phyloP scores from a whole-genome alignment of 768 basidiomycete species.

The Kwoniella bestiolae region DNA sequence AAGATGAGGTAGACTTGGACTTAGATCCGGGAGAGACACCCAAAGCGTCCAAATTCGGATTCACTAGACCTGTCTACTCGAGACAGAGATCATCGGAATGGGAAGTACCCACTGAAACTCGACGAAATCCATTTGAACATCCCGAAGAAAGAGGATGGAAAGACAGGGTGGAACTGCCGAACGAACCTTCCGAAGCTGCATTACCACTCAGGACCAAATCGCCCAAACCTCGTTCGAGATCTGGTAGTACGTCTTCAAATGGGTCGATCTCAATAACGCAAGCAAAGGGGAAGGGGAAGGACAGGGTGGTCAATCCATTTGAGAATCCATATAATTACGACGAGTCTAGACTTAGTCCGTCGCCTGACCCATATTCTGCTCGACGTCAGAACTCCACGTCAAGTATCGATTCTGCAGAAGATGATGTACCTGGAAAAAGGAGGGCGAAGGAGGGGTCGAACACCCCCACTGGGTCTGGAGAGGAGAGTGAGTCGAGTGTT shows the following conservation, averaged over 20 bases:
- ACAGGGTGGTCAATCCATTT: conserved; percentile 8
- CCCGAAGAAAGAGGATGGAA: not conserved
- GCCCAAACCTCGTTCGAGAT: not conserved
- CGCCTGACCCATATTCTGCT: not conserved
- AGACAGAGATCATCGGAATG: conserved; percentile 27
- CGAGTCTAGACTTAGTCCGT: conserved; percentile 12
- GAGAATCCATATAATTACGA: conserved; percentile 20
- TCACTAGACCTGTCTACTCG: conserved; percentile 23
- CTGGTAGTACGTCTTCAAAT: not conserved
- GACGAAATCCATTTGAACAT: not conserved
- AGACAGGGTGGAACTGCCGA: conserved; percentile 3
- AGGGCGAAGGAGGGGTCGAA: not conserved
- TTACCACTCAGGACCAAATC: conserved; percentile 15
- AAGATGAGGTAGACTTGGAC: conserved; percentile 2
- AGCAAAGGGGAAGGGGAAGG: conserved; percentile 5
- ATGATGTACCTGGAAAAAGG: not conserved
- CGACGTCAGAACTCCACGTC: not conserved
- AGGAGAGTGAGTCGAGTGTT: conserved; percentile 6
- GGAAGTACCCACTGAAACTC: conserved; percentile 13
- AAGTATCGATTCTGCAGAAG: conserved; percentile 3
- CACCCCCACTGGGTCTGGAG: conserved; percentile 3
- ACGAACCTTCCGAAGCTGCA: conserved; percentile 20
- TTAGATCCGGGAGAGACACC: conserved; percentile 6
- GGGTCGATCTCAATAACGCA: not conserved
- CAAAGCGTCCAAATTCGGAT: conserved; percentile 21